These are phyloP conservation scores for Vickermania spadyakhi DNA, from an alignment of 208 protist species.

Conservation along the genomic window DNA sequence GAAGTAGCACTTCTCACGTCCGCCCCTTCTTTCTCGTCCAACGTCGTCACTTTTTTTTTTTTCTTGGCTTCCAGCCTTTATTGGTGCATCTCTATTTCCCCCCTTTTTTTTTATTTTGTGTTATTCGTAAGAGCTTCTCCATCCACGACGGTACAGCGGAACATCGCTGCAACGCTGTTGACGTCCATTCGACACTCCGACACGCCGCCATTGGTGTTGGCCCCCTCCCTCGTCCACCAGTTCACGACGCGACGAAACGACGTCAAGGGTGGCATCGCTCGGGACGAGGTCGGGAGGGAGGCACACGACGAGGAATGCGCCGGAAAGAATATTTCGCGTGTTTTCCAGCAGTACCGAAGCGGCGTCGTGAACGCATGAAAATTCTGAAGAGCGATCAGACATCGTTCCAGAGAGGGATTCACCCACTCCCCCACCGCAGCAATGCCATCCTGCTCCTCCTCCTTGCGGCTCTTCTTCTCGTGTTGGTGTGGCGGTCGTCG, in stretches of 20 bases:
- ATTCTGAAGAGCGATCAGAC: constrained; percentile 21
- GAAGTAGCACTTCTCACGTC: too few species aligned
- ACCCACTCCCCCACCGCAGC: constrained; percentile 24
- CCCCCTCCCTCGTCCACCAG: too few species aligned
- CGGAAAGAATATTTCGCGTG: constrained; percentile 20
- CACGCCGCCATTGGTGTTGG: too few species aligned
- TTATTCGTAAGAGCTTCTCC: constrained; percentile 7
- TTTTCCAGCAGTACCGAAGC: constrained; percentile 62
- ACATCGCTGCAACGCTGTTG: constrained; percentile 41
- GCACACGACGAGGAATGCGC: not conserved
- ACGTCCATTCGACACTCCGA: constrained; percentile 57
- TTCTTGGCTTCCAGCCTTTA: too few species aligned
- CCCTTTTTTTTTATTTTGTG: too few species aligned
- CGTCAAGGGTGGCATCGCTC: too few species aligned
- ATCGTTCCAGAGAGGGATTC: constrained; percentile 41
- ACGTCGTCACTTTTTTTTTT: too few species aligned
- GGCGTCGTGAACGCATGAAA: constrained; percentile 41
- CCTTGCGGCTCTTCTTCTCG: not conserved
- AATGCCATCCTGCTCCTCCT: constrained; percentile 1
- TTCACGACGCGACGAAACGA: too few species aligned
- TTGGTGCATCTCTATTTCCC: too few species aligned
- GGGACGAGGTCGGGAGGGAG: not conserved
- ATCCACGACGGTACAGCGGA: constrained; percentile 11
- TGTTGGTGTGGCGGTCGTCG: not conserved
- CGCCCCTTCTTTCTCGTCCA: too few species aligned